Percentiles rank a stretch among this genome's conserved stretches.
Evolutionary conservation across 2,329 filamentous ascomycete species (phyloP).

Genomic region (Calonectria naviculata): DNA sequence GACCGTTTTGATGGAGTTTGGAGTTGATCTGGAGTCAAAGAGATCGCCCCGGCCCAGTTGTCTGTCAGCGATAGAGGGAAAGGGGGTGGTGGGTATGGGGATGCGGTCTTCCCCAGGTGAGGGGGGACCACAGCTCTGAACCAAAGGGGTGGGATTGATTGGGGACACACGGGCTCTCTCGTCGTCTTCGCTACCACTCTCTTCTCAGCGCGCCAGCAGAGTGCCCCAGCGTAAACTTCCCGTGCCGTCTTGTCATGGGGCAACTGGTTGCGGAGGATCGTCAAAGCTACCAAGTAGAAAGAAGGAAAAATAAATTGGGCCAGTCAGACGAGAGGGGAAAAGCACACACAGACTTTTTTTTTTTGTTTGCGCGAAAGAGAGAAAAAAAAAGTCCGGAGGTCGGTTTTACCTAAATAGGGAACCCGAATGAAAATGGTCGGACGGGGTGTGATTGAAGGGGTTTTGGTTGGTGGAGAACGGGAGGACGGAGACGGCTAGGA

Average conservation of each 20-base stretch:
- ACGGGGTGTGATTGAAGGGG: conserved; percentile 5
- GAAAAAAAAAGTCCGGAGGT: conserved; percentile 7
- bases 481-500: not conserved
- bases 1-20: conserved; percentile 5
- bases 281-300: not conserved
- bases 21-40: conserved; percentile 5
- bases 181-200: too few relatives aligned
- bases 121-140: too few relatives aligned
- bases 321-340: not conserved
- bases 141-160: too few relatives aligned
- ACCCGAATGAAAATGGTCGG: conserved; percentile 23
- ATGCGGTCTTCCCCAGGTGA: too few relatives aligned
- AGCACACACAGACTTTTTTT: too few relatives aligned
- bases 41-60: not conserved
- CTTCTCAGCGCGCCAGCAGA: too few relatives aligned
- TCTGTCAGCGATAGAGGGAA: not conserved
- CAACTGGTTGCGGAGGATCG: conserved; percentile 18
- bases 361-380: not conserved
- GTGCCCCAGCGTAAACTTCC: conserved; percentile 3
- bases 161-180: too few relatives aligned
- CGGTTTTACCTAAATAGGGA: conserved; percentile 34
- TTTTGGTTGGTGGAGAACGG: conserved; percentile 5
- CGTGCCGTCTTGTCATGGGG: conserved; percentile 15
- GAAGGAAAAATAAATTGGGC: not conserved
- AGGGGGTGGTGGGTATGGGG: not conserved